Percentiles rank a stretch among this genome's conserved stretches.
phyloP scores from a whole-genome alignment of 176 grass and related monocot genomes.

The Puccinellia tenuiflora region DNA sequence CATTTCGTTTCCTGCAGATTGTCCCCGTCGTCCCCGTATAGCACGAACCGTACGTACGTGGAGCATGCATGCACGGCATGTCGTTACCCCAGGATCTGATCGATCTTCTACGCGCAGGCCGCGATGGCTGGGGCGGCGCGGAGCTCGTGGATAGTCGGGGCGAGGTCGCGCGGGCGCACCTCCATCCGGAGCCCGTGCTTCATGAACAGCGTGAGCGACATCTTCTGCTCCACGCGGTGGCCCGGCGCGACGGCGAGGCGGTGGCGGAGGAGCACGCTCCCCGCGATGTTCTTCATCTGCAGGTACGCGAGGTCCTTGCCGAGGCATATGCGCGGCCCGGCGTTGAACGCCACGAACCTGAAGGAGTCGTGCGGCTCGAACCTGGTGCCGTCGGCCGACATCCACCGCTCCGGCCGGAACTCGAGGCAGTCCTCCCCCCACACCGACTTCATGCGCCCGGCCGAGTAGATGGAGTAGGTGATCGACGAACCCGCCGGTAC shows the following conservation, averaged over 20 bases:
- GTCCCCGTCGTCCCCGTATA: neutral
- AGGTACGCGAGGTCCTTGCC: conserved; percentile 97
- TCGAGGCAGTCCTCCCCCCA: conserved; percentile 92
- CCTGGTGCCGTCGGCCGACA: conserved; percentile 55
- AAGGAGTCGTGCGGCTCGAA: conserved; percentile 79
- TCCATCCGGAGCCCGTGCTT: conserved; percentile 83
- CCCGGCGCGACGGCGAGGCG: conserved; percentile 61
- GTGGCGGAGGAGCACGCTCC: conserved; percentile 75
- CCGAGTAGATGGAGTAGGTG: conserved; percentile 95
- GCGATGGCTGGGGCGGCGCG: conserved; percentile 1
- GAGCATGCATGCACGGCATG: neutral
- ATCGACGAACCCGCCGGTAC: conserved; percentile 80
- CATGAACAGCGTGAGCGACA: conserved; percentile 99
- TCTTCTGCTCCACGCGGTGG: conserved; percentile 94
- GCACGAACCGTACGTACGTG: neutral
- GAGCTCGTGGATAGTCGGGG: conserved; percentile 29
- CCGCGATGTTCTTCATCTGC: conserved; percentile 95
- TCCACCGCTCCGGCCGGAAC: conserved; percentile 85
- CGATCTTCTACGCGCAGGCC: conserved; percentile 30
- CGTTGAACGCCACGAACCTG: conserved; percentile 94
- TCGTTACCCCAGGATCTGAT: neutral
- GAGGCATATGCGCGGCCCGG: conserved; percentile 86
- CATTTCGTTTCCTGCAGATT: neutral
- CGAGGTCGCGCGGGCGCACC: conserved; percentile 58
- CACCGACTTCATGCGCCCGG: conserved; percentile 79